Evolutionary conservation across 2,329 filamentous ascomycete species (phyloP).

Genomic region (Ampelomyces quisqualis): DNA sequence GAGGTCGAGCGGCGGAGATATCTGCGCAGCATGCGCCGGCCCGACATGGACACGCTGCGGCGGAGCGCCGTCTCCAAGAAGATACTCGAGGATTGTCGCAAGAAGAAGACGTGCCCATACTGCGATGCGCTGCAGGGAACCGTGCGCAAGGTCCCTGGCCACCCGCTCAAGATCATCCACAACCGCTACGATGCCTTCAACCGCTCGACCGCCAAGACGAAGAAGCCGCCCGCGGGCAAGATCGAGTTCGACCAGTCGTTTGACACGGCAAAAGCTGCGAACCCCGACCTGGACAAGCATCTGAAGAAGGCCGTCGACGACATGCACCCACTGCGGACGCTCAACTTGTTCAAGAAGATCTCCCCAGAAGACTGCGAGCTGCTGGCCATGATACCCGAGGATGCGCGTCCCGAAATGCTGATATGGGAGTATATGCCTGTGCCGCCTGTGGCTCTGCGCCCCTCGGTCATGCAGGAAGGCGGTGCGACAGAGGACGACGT

Average conservation of each 20-base stretch:
- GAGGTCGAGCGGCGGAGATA: slow-evolving; percentile 76
- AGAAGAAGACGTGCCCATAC: slow-evolving; percentile 77
- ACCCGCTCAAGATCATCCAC: slow-evolving; percentile 88
- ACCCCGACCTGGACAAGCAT: slow-evolving; percentile 85
- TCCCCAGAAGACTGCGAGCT: slow-evolving; percentile 84
- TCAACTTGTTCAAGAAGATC: slow-evolving; percentile 91
- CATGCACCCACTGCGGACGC: slow-evolving; percentile 80
- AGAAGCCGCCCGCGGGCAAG: slow-evolving; percentile 79
- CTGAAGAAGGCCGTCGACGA: slow-evolving; percentile 91
- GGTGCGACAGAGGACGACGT: slow-evolving; percentile 95
- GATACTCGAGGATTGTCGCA: slow-evolving; percentile 86
- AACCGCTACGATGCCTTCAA: slow-evolving; percentile 90
- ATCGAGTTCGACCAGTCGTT: slow-evolving; percentile 85
- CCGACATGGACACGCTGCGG: slow-evolving; percentile 82
- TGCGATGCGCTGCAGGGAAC: slow-evolving; percentile 84
- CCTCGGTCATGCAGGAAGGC: slow-evolving; percentile 88
- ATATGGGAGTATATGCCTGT: slow-evolving; percentile 96
- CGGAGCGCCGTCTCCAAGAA: slow-evolving; percentile 81
- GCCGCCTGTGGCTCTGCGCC: slow-evolving; percentile 89
- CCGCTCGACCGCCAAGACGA: slow-evolving; percentile 82
- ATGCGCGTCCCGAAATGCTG: slow-evolving; percentile 92
- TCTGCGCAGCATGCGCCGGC: slow-evolving; percentile 76
- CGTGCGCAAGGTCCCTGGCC: slow-evolving; percentile 79
- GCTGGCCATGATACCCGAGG: slow-evolving; percentile 80
- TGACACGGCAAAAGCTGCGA: slow-evolving; percentile 71